Base-by-base conservation (phyloP, 148 eudicot species). In the Rhododendron williamsianum region DNA sequence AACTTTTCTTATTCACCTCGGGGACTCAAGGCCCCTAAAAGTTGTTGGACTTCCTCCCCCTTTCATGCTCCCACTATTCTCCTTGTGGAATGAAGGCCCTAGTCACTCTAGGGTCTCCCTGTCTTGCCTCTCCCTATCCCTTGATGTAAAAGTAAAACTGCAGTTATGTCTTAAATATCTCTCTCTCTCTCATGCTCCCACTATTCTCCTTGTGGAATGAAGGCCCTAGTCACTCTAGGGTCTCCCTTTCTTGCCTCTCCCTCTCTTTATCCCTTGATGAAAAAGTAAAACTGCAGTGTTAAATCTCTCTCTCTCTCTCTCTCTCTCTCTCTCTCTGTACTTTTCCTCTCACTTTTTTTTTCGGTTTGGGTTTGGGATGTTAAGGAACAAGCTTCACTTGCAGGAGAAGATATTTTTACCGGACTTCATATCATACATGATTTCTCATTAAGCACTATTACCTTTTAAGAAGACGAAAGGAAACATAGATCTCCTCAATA, bases 401-500 rank as follows among this genome's bases (percentile, higher is more conserved):
- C 21, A 74, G 38, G 80, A 52, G 81, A 69, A 82, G 18, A 60
- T 2, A 80, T n/a, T 27, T 7, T 21, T 4, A 67, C n/a, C 82
- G 23, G 36, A 74, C 13, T 72, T 83, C 78, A 54, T 13, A 38
- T 33, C 36, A 76, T 21, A 19, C 80, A n/a, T 25, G n/a, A 51
- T 51, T 78, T 46, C 2, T 12, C 10, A 67, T 38, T 79, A 60
- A 30, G 33, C 21, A 60, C 51, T 49, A 73, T 54, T 89, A 97
- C 99, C 98, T 92, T 90, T 87, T 93, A 48, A 97, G 90, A 79
- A 94, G 93, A 83, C 93, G 91, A 86, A 87, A 85, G 90, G 94
- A 95, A 48, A 92, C 78, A 85, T 94, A 95, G 72, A 97, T 84
- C 93, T 97, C 99, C 89, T 97, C 99, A 85, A 97, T 89, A 88